A percentile compares a stretch with the other conserved stretches of the same genome.
Evolutionary conservation across 2,329 filamentous ascomycete genomes (phyloP).

Genomic region (Corniculantispora saksenae): DNA sequence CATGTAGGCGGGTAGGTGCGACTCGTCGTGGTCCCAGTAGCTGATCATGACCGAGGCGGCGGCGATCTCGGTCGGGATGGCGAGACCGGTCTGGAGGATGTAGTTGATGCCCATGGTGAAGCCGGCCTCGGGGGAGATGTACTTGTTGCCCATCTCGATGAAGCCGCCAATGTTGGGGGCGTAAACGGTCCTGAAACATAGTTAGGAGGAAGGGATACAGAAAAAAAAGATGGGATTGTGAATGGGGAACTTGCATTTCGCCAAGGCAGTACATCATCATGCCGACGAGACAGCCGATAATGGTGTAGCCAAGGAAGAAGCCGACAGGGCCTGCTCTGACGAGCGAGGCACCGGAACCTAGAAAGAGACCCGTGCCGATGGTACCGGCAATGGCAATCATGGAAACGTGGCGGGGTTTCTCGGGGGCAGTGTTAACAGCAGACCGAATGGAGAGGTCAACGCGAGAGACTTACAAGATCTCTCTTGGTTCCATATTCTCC

Average conservation of each 20-base stretch:
- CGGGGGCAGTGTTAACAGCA: neutral
- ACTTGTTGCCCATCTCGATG: slow-evolving; percentile 29
- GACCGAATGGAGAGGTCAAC: neutral
- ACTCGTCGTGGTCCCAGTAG: slow-evolving; percentile 23
- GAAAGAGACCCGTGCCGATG: slow-evolving; percentile 27
- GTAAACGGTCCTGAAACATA: slow-evolving; percentile 24
- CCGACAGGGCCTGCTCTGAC: slow-evolving; percentile 22
- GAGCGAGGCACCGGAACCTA: slow-evolving; percentile 23
- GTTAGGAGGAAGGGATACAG: neutral
- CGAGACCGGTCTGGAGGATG: slow-evolving; percentile 25
- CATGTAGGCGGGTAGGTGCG: slow-evolving; percentile 22
- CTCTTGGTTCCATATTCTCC: slow-evolving; percentile 22
- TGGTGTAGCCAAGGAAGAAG: slow-evolving; percentile 21
- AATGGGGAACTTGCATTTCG: slow-evolving; percentile 21
- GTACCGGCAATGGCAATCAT: slow-evolving; percentile 39
- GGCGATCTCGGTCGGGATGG: slow-evolving; percentile 26
- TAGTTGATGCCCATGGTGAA: slow-evolving; percentile 28
- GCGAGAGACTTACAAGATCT: slow-evolving; percentile 19
- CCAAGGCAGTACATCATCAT: slow-evolving; percentile 25
- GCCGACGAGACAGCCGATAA: slow-evolving; percentile 21
- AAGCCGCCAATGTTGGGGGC: slow-evolving; percentile 28
- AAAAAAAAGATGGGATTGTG: neutral
- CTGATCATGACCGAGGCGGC: slow-evolving; percentile 26
- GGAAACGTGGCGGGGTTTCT: slow-evolving; percentile 28
- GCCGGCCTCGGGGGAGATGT: slow-evolving; percentile 26